phyloP scores from a whole-genome alignment of 495 filamentous ascomycete species.

The Astrocystis sublimbata region DNA sequence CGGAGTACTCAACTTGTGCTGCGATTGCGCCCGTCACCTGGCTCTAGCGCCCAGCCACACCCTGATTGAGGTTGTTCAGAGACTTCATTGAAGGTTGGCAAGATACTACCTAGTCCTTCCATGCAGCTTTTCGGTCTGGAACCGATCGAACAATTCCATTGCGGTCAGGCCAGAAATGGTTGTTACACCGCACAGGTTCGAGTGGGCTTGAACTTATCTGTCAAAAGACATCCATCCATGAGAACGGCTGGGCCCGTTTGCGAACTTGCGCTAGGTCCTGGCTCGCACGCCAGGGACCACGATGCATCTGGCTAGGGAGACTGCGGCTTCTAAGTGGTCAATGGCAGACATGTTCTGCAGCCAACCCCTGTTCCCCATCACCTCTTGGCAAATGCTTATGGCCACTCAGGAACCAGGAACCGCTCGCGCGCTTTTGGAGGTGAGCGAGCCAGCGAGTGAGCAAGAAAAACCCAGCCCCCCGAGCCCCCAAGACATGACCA shows the following conservation, averaged over 20 bases:
- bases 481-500: too few species aligned
- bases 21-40: too few species aligned
- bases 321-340: slow-evolving; percentile 2
- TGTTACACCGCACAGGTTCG: not conserved
- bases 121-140: not conserved
- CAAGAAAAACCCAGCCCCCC: not conserved
- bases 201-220: not conserved
- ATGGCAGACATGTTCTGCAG: slow-evolving; percentile 11
- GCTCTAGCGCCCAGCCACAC: not conserved
- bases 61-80: not conserved
- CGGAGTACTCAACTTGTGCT: too few species aligned
- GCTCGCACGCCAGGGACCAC: not conserved
- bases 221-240: slow-evolving; percentile 1
- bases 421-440: slow-evolving; percentile 3
- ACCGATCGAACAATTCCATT: slow-evolving; percentile 2
- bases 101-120: not conserved
- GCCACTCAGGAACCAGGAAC: slow-evolving; percentile 11
- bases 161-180: not conserved
- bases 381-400: slow-evolving; percentile 10
- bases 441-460: not conserved
- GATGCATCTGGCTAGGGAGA: not conserved
- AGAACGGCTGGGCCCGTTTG: slow-evolving; percentile 11
- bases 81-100: not conserved
- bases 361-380: slow-evolving; percentile 7
- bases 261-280: too few species aligned